Evolutionary conservation across 352 stramenopile genomes (phyloP).

Genomic region (Thraustochytrium sp.): DNA sequence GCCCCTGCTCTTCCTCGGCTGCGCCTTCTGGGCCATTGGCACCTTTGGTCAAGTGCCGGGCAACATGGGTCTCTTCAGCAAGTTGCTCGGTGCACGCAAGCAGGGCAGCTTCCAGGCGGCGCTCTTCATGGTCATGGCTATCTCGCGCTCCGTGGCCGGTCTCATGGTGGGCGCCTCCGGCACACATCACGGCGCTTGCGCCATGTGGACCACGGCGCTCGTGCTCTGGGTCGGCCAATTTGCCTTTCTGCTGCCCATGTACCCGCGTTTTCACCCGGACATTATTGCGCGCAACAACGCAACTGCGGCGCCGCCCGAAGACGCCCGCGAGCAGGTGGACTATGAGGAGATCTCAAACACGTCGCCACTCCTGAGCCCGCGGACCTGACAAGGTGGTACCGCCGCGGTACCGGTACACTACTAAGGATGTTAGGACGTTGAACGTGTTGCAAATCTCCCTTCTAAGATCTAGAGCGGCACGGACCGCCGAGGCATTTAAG

Average conservation of each 20-base stretch:
- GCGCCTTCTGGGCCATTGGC: neutral
- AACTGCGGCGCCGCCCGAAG: too few relatives aligned
- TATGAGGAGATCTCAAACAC: too few relatives aligned
- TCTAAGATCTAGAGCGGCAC: too few relatives aligned
- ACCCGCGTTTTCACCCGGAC: neutral
- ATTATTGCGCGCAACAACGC: neutral
- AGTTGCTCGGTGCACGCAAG: neutral
- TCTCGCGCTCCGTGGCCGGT: neutral
- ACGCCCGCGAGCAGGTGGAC: too few relatives aligned
- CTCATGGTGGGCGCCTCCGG: neutral
- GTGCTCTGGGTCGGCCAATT: neutral
- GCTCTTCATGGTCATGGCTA: conserved; percentile 7
- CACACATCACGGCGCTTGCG: neutral
- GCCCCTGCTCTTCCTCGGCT: neutral
- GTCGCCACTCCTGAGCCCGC: too few relatives aligned
- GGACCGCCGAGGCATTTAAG: too few relatives aligned
- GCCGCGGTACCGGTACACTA: too few relatives aligned
- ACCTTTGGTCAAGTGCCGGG: conserved; percentile 17
- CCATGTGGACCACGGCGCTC: neutral
- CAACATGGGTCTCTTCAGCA: conserved; percentile 21
- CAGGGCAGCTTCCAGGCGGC: neutral
- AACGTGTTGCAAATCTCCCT: neutral
- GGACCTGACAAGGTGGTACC: too few relatives aligned
- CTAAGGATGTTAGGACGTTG: neutral
- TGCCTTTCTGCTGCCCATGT: neutral